Conservation (phyloP, 176 grass and related monocot species). For the Bolboschoenus planiculmis region DNA sequence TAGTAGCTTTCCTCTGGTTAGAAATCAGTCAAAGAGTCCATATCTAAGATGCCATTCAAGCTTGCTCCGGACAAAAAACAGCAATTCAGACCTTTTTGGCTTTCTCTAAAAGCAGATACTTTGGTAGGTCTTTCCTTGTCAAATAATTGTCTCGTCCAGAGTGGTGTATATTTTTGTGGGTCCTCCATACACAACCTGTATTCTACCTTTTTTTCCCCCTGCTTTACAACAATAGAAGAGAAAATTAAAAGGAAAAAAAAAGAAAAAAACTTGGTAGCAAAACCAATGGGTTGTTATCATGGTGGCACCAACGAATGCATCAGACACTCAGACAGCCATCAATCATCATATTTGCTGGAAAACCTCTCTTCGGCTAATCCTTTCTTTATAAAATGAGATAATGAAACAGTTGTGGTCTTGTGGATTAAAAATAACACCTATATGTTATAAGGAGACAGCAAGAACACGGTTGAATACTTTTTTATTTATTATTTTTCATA, state of each 20-base stretch:
- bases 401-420: not conserved
- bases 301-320: slow-evolving; percentile 13
- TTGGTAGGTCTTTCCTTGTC: slow-evolving; percentile 1
- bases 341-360: slow-evolving; percentile 2
- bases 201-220: not conserved
- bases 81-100: not conserved
- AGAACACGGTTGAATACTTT: not conserved
- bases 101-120: not conserved
- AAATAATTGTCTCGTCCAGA: not conserved
- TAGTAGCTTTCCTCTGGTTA: not conserved
- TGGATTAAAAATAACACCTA: not conserved
- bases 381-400: not conserved
- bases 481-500: not conserved
- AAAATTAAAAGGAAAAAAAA: no score
- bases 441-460: not conserved
- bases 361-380: not conserved
- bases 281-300: not conserved
- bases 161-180: not conserved
- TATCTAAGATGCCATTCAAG: not conserved
- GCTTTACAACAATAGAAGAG: not conserved
- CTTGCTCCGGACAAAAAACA: slow-evolving; percentile 2
- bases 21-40: not conserved
- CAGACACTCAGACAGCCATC: slow-evolving; percentile 6
- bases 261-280: not conserved
- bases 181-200: not conserved